These are phyloP conservation scores for Suillus bovinus DNA, from an alignment of 768 basidiomycete species.

Conservation along the genomic window DNA sequence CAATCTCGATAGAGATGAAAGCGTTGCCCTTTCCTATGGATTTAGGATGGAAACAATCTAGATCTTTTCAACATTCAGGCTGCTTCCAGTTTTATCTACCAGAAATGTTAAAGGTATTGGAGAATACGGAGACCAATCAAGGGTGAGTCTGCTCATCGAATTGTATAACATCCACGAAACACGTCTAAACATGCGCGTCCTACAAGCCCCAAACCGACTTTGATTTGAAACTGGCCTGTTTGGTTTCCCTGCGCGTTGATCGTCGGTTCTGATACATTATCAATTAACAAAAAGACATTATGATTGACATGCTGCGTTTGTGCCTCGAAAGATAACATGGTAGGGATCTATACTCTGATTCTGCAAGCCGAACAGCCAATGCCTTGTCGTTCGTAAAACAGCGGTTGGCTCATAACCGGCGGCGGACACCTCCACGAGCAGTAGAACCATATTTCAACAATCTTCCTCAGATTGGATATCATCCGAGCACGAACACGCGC, in stretches of 20 bases:
- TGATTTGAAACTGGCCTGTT: conserved; percentile 36
- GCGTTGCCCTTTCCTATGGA: conserved; percentile 42
- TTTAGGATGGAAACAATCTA: conserved; percentile 41
- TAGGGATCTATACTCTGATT: conserved; percentile 40
- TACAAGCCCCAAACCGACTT: conserved; percentile 38
- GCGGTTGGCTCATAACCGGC: conserved; percentile 27
- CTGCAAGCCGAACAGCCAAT: conserved; percentile 33
- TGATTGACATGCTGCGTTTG: conserved; percentile 44
- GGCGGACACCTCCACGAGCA: conserved; percentile 17
- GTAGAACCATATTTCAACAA: conserved; percentile 29
- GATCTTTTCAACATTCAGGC: conserved; percentile 41
- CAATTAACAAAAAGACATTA: conserved; percentile 30
- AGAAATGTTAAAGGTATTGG: conserved; percentile 27
- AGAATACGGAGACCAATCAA: conserved; percentile 26
- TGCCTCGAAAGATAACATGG: conserved; percentile 45
- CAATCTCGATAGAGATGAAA: conserved; percentile 39
- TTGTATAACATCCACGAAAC: conserved; percentile 36
- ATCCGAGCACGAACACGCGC: conserved; percentile 15
- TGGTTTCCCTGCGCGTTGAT: conserved; percentile 3
- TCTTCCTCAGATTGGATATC: conserved; percentile 22
- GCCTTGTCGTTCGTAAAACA: conserved; percentile 43
- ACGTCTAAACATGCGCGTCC: conserved; percentile 47
- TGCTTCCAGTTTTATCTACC: conserved; percentile 34
- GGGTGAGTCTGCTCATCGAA: conserved; percentile 15
- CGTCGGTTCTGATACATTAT: background rate